Evolutionary conservation across 129 eudicot species (phyloP), one percentile per base, ranked within the genome.

Genomic region (Apium graveolens): DNA sequence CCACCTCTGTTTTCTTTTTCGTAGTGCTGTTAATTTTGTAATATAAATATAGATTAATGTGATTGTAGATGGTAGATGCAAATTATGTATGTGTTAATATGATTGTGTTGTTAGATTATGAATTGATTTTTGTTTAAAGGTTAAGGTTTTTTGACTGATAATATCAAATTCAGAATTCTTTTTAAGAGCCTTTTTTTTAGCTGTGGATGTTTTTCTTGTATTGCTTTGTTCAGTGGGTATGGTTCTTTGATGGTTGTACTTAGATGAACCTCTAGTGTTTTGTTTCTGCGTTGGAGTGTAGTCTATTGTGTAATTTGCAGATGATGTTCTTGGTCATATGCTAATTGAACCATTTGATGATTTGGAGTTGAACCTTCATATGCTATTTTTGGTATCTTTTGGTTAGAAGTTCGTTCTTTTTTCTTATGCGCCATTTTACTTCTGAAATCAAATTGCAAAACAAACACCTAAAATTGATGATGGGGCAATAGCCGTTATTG

Each of bases 401-500:
- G 71, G 71, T 65, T 65, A n/a, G 66, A 7, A 24, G 66, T n/a
- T 57, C n/a, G 13, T 7, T 55, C 29, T 29, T 55, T 55, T 55
- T 55, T 55, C 12, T 12, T 55, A 55, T 55, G 18, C 60, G 2
- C 3, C 60, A 51, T 51, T 51, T 20, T 51, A 55, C 29, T 55
- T 55, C 29, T 13, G 9, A 35, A 35, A 35, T 35, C 38, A 35
- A 24, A 55, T 55, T 55, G 65, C 24, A 18, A 24, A 55, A 51
- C 10, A 24, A 55, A 55, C 65, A 24, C 92, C 99, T 72, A 97
- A 95, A 55, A 84, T 94, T 57, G 97, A 95, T 87, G 97, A 92
- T 68, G 99, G 97, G 80, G 78, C 96, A 69, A 90, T 95, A 81
- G 87, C 94, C 60, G 90, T 92, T 72, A 90, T 91, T 26, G 96